Evolutionary conservation across 257 asterid species (phyloP), one percentile per base, ranked within the genome.

Genomic region (Haberlea rhodopensis): DNA sequence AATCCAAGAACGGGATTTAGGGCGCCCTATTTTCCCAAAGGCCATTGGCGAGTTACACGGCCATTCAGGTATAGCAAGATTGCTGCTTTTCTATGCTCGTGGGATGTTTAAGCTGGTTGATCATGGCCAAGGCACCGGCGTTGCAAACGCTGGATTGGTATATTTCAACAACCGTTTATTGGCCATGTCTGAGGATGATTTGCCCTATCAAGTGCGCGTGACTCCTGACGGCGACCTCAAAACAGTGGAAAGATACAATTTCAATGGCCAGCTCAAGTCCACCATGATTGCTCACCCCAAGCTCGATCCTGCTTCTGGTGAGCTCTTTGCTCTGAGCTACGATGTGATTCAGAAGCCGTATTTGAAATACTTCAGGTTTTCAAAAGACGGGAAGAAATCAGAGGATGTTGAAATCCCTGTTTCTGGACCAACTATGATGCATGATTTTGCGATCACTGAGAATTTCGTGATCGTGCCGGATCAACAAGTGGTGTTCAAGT

Each of bases 261-360:
- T 90, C 65, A 16, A 66, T 13, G 88, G 84, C 0, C 84, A 87
- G 53, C 64, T 90, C 8, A 76, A 84, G 1, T 81, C 94, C 66
- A 84, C 96, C 31, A 94, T 94, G 99, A 94, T 94, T 53, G 99
- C 99, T 22, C 99, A 94, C 73, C 99, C 99, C 0, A 94, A 94
- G 64, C 64, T 94, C 55, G 97, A 94, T 85, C 97, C 97, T 0
- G 81, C 74, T 15, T 62, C 99, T 3, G 96, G 96, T 0, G 99
- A 90, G 76, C 78, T 94, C 45, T 94, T 94, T 53, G 96, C 95
- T 34, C 79, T 94, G 2, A 90, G 97, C 81, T 94, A 94, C 70
- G 94, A 94, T 65, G 96, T 90, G 62, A 78, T 94, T 28, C 97
- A 81, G 60, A 87, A 87, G 71, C 99, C 99, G 0, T 87, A 87